Percentiles rank a stretch among this genome's conserved stretches.
phyloP scores from a whole-genome alignment of 371 early-diverging fungal genomes.

The Apophysomyces ossiformis region DNA sequence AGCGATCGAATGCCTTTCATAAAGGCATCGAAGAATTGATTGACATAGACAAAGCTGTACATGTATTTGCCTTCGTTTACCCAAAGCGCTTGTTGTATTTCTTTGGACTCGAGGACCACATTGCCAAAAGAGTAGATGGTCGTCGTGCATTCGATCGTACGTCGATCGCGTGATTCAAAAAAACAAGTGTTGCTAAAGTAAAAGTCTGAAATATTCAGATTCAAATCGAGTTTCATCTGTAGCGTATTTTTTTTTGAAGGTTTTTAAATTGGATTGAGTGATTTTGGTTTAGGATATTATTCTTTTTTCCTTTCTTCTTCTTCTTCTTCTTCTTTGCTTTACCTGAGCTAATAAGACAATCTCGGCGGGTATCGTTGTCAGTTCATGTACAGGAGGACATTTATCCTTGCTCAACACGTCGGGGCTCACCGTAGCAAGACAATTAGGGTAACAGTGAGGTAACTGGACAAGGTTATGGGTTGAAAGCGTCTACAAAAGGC shows the following conservation, averaged over 20 bases:
- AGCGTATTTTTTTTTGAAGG: too few relatives aligned
- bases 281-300: too few relatives aligned
- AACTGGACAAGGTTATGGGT: conserved; percentile 43
- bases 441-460: conserved; percentile 45
- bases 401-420: conserved; percentile 34
- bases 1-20: conserved; percentile 54
- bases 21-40: conserved; percentile 67
- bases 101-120: conserved; percentile 62
- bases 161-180: conserved; percentile 55
- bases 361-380: background rate
- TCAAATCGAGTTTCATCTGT: conserved; percentile 48
- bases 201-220: conserved; percentile 46
- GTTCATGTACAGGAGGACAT: conserved; percentile 36
- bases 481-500: background rate
- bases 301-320: background rate
- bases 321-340: background rate
- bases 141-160: conserved; percentile 63
- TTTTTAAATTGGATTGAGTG: too few relatives aligned
- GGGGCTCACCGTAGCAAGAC: conserved; percentile 19
- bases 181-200: conserved; percentile 52
- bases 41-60: conserved; percentile 60
- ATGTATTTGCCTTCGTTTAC: conserved; percentile 48
- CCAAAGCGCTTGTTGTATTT: conserved; percentile 58
- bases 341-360: conserved; percentile 34
- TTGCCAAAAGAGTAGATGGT: conserved; percentile 69